Percentiles rank a stretch among this genome's conserved stretches.
Conservation (phyloP, 148 eudicot species). For the Nyssa sinensis region DNA sequence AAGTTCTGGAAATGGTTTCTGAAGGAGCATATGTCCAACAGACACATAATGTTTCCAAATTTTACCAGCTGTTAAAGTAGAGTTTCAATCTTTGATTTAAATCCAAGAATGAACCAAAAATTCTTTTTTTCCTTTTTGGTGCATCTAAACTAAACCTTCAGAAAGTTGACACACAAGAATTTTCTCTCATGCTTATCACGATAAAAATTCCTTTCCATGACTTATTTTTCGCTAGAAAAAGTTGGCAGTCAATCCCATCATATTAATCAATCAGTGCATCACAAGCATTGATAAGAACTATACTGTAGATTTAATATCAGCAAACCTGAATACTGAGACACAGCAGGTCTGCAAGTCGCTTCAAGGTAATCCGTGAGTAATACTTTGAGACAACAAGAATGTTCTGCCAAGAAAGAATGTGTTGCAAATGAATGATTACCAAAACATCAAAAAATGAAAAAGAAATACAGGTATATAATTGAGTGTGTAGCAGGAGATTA, state of each 20-base stretch:
- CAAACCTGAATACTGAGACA: conserved; percentile 76
- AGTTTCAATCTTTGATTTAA: no score
- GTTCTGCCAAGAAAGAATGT: conserved; percentile 48
- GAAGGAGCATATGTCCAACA: no score
- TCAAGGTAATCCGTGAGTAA: conserved; percentile 77
- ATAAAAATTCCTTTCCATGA: neutral
- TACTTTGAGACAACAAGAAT: conserved; percentile 88
- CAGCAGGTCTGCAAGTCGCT: conserved; percentile 76
- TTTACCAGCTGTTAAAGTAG: no score
- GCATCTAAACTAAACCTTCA: neutral
- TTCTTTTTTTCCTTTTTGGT: no score
- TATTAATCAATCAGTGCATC: neutral
- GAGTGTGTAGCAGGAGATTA: conserved; percentile 27
- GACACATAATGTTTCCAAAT: no score
- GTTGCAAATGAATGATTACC: neutral
- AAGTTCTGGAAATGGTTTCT: no score
- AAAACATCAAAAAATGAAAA: neutral
- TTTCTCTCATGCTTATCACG: neutral
- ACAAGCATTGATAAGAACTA: neutral
- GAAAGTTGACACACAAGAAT: neutral
- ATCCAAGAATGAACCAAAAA: neutral
- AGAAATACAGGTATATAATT: neutral
- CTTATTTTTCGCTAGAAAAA: neutral
- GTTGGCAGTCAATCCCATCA: neutral
- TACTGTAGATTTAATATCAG: neutral